Evolutionary conservation across 257 asterid genomes (phyloP), one percentile per base, ranked within the genome.

Genomic region (Euphrasia confusa): DNA sequence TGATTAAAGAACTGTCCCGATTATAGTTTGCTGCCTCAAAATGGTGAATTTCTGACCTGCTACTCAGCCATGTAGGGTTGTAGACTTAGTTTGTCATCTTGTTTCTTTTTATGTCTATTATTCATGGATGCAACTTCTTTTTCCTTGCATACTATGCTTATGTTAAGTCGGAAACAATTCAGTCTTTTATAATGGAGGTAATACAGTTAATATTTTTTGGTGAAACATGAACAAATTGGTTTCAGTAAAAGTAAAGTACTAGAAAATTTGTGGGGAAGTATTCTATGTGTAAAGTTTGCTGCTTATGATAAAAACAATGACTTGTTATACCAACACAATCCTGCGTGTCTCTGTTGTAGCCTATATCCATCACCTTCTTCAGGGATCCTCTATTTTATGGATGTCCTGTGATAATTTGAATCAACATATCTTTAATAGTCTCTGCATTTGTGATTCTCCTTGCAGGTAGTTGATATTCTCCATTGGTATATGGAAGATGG

Each of bases 381-480:
- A 15, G 28, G 27, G 57, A 15, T 58, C 7, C 42, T 40, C 21
- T 56, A 60, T 26, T 45, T 52, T n/a, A 49, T 49, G 27, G 14
- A 49, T 15, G 5, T 50, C 24, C 40, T 73, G n/a, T 54, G 33
- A 28, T 47, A 35, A 35, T 32, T 33, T 69, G 58, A 50, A 42
- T 64, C 59, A 33, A 54, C 55, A 28, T 21, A 21, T 55, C 21
- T 37, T 42, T 60, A 37, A 4, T 26, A 33, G 32, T 58, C 67
- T 58, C 10, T 59, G 24, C 68, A 42, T 61, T 74, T 65, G 59
- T 56, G 64, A 47, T 63, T 71, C 63, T 2, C 28, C 62, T 17
- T 77, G 84, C 97, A 93, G 99, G 79, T 89, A 61, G 91, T 77
- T 42, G 84, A 89, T 77, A 74, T 78, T 79, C 91, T 93, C 61